A percentile compares a stretch with the other conserved stretches of the same genome.
Conservation (phyloP, 495 filamentous ascomycete species). For the Lasiosphaeris hirsuta region DNA sequence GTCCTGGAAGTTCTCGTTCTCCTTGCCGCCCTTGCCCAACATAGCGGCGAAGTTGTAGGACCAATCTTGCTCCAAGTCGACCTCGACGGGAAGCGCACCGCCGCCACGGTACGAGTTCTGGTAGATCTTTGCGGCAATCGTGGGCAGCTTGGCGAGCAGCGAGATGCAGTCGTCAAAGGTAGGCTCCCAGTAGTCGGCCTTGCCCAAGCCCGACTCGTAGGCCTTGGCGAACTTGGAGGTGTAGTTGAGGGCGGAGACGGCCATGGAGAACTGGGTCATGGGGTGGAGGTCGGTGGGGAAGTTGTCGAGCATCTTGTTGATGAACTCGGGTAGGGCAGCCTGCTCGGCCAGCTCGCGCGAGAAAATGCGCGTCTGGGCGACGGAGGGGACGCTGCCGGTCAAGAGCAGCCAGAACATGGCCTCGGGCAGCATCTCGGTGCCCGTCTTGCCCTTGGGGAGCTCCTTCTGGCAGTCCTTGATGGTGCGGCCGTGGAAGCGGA, state of each 20-base stretch:
- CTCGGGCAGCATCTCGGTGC: slow-evolving; percentile 98
- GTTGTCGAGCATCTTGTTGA: slow-evolving; percentile 81
- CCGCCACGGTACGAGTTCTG: slow-evolving; percentile 79
- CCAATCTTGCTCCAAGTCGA: slow-evolving; percentile 89
- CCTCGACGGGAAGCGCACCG: slow-evolving; percentile 68
- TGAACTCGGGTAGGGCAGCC: slow-evolving; percentile 75
- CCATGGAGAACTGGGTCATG: slow-evolving; percentile 96
- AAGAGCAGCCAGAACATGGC: slow-evolving; percentile 99
- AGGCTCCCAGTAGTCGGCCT: slow-evolving; percentile 97
- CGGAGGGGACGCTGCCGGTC: slow-evolving; percentile 86
- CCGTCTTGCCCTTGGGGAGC: slow-evolving; percentile 86
- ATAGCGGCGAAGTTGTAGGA: slow-evolving; percentile 97
- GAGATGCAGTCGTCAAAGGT: slow-evolving; percentile 95
- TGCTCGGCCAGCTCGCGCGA: slow-evolving; percentile 86
- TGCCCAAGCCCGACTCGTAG: slow-evolving; percentile 85
- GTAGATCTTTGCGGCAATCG: slow-evolving; percentile 96
- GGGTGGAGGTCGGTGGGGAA: slow-evolving; percentile 89
- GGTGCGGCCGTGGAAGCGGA: slow-evolving; percentile 94
- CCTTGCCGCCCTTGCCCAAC: slow-evolving; percentile 81
- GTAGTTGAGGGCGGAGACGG: slow-evolving; percentile 89
- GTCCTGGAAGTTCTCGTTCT: slow-evolving; percentile 93
- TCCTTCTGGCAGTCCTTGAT: slow-evolving; percentile 97
- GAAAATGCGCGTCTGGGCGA: slow-evolving; percentile 72
- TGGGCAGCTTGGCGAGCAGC: slow-evolving; percentile 92
- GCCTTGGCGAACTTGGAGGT: slow-evolving; percentile 87